Conservation (phyloP, 345 rosid species). For the Syzygium oleosum region DNA sequence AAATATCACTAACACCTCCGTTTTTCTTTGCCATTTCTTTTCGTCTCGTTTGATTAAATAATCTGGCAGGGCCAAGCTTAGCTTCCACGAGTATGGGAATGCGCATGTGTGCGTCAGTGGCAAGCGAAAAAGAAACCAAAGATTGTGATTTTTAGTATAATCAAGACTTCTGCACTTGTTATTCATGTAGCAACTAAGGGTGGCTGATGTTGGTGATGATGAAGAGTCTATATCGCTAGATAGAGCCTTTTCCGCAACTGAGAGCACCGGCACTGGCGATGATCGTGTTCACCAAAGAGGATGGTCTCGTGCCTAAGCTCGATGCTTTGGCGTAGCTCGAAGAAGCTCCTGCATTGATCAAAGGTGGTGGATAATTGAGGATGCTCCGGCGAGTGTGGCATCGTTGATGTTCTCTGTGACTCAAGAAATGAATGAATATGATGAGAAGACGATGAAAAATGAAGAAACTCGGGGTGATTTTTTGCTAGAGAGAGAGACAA, state of each 20-base stretch:
- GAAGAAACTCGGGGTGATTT: background rate
- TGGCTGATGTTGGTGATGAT: background rate
- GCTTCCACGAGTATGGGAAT: background rate
- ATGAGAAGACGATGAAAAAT: background rate
- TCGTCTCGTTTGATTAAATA: background rate
- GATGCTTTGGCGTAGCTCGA: background rate
- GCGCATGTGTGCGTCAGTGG: background rate
- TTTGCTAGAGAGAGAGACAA: background rate
- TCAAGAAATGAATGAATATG: background rate
- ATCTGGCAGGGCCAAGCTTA: background rate
- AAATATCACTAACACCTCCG: too few species aligned
- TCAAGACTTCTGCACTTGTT: slow-evolving; percentile 41
- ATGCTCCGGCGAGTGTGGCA: background rate
- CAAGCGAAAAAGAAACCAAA: background rate
- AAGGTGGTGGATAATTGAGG: background rate
- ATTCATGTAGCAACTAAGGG: background rate
- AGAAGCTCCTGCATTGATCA: background rate
- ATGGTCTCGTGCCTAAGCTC: background rate
- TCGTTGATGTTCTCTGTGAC: background rate
- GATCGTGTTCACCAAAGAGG: background rate
- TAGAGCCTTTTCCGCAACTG: background rate
- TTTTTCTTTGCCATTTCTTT: background rate
- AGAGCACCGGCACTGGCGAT: background rate
- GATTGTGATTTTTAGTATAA: background rate
- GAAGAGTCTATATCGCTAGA: background rate